These are phyloP conservation scores for Syzygium aqueum DNA, from an alignment of 345 rosid species.

Conservation along the genomic window DNA sequence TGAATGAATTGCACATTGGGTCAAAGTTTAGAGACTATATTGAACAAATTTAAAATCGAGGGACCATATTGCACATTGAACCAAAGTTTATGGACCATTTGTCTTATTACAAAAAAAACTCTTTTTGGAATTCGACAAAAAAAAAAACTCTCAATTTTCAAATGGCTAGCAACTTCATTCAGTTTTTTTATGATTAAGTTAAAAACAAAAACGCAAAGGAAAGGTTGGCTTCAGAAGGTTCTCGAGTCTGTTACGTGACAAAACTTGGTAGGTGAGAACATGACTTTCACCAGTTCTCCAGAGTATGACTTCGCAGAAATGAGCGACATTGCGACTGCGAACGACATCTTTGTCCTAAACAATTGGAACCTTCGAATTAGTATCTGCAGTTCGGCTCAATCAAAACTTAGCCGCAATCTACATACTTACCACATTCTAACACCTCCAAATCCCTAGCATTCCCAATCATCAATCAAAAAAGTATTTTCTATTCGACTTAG, in stretches of 20 bases:
- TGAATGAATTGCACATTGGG: too few relatives aligned
- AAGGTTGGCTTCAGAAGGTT: neutral
- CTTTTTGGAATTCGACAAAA: neutral
- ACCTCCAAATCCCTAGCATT: too few relatives aligned
- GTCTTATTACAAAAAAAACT: too few relatives aligned
- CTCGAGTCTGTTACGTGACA: neutral
- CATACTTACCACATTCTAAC: neutral
- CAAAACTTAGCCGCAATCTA: neutral
- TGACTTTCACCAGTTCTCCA: neutral
- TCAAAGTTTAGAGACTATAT: too few relatives aligned
- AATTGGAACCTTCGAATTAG: neutral
- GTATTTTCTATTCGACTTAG: too few relatives aligned
- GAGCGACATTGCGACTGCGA: neutral
- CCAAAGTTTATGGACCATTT: too few relatives aligned
- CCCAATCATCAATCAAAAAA: too few relatives aligned
- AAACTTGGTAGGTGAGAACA: neutral
- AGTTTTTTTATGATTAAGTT: neutral
- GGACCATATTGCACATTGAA: too few relatives aligned
- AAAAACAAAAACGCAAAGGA: neutral
- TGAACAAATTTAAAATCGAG: too few relatives aligned
- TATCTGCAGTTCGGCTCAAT: neutral
- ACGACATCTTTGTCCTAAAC: neutral
- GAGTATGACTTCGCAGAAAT: neutral
- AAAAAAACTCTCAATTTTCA: neutral
- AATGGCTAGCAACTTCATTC: neutral